Evolutionary conservation across 306 rosid genomes (phyloP), one percentile per base, ranked within the genome.

Genomic region (Mimosa pudica): DNA sequence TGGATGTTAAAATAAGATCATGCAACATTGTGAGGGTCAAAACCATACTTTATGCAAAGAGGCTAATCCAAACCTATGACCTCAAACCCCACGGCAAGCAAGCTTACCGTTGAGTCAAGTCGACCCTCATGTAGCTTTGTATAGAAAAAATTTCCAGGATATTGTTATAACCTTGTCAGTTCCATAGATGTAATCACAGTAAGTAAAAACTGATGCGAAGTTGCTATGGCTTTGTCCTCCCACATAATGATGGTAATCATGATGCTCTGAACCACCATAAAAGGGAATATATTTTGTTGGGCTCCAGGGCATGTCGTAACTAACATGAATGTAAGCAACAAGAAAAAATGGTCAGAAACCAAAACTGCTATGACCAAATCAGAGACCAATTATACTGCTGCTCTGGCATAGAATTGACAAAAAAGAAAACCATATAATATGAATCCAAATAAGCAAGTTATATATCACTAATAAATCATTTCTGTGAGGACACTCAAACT

Each of bases 181-280:
- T 85, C 98, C 97, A 84, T 93, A 95, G 78, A 95, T 86, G 88
- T 84, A 93, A 86, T 95, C 99, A 82, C 99, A 95, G 88, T 91
- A 95, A 70, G 99, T 95, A 85, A 95, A 95, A 79, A 91, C 96
- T 70, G 99, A 95, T 71, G 98, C 97, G 51, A 93, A 95, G 80
- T 95, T 95, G 85, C 99, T 95, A 5, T 93, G 98, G 90, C 99
- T 95, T 78, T 88, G 93, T 78, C 94, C 91, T 71, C 99, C 99
- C 80, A 95, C 99, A 84, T 91, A 95, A 83, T 93, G 98, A 87
- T 95, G 98, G 87, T 92, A 95, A 86, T 95, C 98, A 69, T 95
- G 98, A 85, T 95, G 77, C 75, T 95, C 99, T 62, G 99, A 90
- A 14, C 99, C 99, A 46, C 94, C 99, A 64, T 95, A 95, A 84